These are phyloP conservation scores for Serendipita sp. DNA, from an alignment of 768 basidiomycete species.

Conservation along the genomic window DNA sequence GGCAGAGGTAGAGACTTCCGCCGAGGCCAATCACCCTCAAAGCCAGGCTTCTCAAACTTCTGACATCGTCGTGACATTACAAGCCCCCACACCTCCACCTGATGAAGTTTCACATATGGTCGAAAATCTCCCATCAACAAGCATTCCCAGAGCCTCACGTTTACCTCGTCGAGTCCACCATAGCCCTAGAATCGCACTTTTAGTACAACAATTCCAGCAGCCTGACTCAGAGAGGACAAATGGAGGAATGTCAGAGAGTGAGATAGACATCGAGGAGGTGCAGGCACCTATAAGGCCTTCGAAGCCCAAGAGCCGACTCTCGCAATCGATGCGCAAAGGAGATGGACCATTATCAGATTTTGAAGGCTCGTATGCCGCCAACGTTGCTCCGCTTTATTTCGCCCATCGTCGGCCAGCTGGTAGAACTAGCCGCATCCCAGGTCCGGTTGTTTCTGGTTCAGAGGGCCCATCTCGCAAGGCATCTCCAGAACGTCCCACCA, in stretches of 20 bases:
- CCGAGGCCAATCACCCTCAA: background rate
- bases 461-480: slow-evolving; percentile 7
- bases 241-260: slow-evolving; percentile 56
- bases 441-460: slow-evolving; percentile 23
- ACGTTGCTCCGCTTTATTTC: slow-evolving; percentile 65
- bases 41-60: background rate
- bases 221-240: background rate
- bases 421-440: slow-evolving; percentile 32
- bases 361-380: slow-evolving; percentile 84
- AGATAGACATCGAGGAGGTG: slow-evolving; percentile 41
- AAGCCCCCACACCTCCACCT: background rate
- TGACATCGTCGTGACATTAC: background rate
- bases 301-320: slow-evolving; percentile 28
- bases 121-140: slow-evolving; percentile 1
- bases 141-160: slow-evolving; percentile 13
- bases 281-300: slow-evolving; percentile 22
- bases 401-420: slow-evolving; percentile 34
- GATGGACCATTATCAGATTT: slow-evolving; percentile 60
- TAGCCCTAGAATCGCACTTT: slow-evolving; percentile 20
- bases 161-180: slow-evolving; percentile 19
- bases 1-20: background rate
- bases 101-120: background rate
- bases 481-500: background rate
- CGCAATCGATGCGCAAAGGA: slow-evolving; percentile 27
- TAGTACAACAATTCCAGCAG: slow-evolving; percentile 16